Evolutionary conservation across 768 basidiomycete species (phyloP), one percentile per base, ranked within the genome.

Genomic region (Serendipita sp.): DNA sequence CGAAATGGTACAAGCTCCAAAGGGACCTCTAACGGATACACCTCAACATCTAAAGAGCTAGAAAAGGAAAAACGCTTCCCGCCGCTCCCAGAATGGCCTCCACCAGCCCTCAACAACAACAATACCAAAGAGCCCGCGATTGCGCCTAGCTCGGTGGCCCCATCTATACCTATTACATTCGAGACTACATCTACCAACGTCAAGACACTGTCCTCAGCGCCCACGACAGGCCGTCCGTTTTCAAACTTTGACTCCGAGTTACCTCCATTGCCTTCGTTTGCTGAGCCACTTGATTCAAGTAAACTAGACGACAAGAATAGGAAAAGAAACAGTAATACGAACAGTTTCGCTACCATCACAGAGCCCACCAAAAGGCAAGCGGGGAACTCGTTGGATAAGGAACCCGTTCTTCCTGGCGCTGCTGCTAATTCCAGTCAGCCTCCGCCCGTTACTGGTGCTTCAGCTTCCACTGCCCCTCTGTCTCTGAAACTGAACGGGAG

Each of bases 251-350:
- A 60, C 35, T 60, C 56, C 56, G 56, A 60, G 56, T 32, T 60
- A 60, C 56, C 56, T n/a, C 56, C 56, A 28, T 60, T 60, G 56
- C 56, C 56, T n/a, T 30, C 56, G 16, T 60, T 60, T 32, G 56
- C 56, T 60, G 56, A 60, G 35, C 35, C 35, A 38, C 24, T 60
- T 28, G n/a, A 18, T 32, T 5, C 48, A 18, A 28, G 24, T 1
- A 53, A 53, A 16, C 48, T 32, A 53, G 56, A 60, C 28, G 56
- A 60, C 56, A 60, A 60, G 56, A 28, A 11, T 4, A 60, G 56
- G 35, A 60, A 60, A 37, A 11, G 56, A 60, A 38, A 24, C 35
- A 60, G 56, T 35, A 38, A 32, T 37, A 37, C 28, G 28, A 60
- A 24, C 35, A 60, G 28, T 37, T 8, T 35, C 10, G 24, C 56